phyloP scores from a whole-genome alignment of 1,284 basidiomycete genomes.

The Leccinum brunneo-olivaceum region DNA sequence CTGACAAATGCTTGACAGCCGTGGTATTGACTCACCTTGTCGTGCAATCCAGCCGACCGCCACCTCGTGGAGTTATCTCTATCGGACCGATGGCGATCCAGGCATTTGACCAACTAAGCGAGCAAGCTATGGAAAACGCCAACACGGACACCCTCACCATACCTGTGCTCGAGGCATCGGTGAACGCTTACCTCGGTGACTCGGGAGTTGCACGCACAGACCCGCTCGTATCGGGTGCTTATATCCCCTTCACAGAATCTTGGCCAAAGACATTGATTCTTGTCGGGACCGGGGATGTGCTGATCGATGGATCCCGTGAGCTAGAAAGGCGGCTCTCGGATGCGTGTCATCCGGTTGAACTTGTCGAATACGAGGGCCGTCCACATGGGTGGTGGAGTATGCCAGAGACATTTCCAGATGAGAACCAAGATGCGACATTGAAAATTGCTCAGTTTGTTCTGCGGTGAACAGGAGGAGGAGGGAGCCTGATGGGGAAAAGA shows the following conservation, averaged over 20 bases:
- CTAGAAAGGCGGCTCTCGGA: conserved; percentile 6
- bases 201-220: conserved; percentile 6
- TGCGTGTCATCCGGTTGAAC: conserved; percentile 6
- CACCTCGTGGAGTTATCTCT: conserved; percentile 7
- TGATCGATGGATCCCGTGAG: conserved; percentile 9
- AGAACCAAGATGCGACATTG: conserved; percentile 8
- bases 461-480: too few species aligned
- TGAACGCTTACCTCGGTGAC: conserved; percentile 9
- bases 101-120: background rate
- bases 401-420: conserved; percentile 11
- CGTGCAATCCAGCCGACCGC: conserved; percentile 2
- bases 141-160: conserved; percentile 6
- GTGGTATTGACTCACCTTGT: conserved; percentile 11
- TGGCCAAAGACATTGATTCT: conserved; percentile 24
- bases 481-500: too few species aligned
- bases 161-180: accelerated
- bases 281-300: conserved; percentile 15
- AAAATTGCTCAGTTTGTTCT: conserved; percentile 12
- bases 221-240: conserved; percentile 16
- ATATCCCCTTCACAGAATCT: conserved; percentile 9
- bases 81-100: conserved; percentile 8
- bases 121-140: conserved; percentile 1
- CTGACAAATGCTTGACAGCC: conserved; percentile 8
- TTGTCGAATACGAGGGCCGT: conserved; percentile 2
- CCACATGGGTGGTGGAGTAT: conserved; percentile 22